phyloP scores from a whole-genome alignment of 2,329 filamentous ascomycete species.

The Neophaeococcomyces mojaviensis region DNA sequence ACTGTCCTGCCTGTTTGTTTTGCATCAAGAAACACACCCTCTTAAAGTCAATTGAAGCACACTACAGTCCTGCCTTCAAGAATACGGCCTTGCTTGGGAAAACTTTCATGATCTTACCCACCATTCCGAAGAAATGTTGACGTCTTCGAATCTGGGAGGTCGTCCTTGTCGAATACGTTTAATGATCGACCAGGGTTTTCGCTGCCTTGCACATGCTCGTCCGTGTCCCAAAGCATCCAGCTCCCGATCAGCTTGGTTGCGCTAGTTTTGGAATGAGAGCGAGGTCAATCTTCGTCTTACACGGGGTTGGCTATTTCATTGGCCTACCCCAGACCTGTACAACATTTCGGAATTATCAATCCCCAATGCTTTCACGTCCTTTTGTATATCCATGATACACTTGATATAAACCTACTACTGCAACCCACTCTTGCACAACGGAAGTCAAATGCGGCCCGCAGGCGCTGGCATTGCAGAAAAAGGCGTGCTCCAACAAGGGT shows the following conservation, averaged over 20 bases:
- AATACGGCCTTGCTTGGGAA: not conserved
- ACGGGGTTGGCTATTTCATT: not conserved
- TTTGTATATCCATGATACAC: not conserved
- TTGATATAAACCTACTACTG: not conserved
- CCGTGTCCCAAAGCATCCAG: not conserved
- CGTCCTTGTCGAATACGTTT: not conserved
- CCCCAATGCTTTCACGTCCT: not conserved
- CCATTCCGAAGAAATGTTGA: conserved; percentile 1
- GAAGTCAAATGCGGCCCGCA: not conserved
- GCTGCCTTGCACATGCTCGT: not conserved
- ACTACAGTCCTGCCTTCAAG: too few species aligned
- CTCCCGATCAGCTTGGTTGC: not conserved
- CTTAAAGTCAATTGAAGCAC: not conserved
- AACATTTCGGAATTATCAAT: not conserved
- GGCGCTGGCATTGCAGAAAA: not conserved
- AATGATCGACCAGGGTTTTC: not conserved
- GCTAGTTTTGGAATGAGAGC: not conserved
- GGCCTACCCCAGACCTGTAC: not conserved
- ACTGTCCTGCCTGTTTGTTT: conserved; percentile 7
- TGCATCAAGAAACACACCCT: conserved; percentile 4
- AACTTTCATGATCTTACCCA: not conserved
- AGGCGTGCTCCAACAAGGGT: not conserved
- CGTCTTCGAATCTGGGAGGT: not conserved
- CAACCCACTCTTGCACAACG: not conserved
- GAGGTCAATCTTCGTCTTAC: not conserved